phyloP scores from a whole-genome alignment of 2,329 filamentous ascomycete species.

The Calonectria ilicicola region DNA sequence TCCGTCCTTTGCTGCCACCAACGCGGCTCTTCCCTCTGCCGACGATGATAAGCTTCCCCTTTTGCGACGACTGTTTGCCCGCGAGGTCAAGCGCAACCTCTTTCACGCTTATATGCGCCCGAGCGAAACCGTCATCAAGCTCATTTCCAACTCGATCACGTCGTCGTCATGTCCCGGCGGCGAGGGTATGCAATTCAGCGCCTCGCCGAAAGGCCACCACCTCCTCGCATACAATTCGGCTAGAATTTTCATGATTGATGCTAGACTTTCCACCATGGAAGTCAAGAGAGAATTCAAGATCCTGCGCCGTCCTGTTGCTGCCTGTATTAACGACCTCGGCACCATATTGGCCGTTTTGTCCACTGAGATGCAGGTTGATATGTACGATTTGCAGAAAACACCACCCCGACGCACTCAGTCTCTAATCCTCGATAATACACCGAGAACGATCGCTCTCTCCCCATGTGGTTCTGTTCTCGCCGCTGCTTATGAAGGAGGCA shows the following conservation, averaged over 20 bases:
- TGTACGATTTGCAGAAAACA: conserved; percentile 78
- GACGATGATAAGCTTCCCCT: conserved; percentile 65
- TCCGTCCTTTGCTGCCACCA: conserved; percentile 67
- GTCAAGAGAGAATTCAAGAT: conserved; percentile 86
- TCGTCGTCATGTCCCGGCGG: conserved; percentile 86
- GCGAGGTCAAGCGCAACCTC: conserved; percentile 80
- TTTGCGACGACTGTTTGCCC: conserved; percentile 75
- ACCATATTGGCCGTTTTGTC: conserved; percentile 82
- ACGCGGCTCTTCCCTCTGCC: conserved; percentile 53
- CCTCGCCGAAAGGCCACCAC: conserved; percentile 80
- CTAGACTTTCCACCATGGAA: conserved; percentile 67
- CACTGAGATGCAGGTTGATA: conserved; percentile 84
- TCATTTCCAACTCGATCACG: conserved; percentile 86
- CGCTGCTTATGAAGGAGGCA: conserved; percentile 87
- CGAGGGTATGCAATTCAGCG: conserved; percentile 86
- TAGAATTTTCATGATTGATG: conserved; percentile 82
- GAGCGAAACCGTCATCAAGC: conserved; percentile 76
- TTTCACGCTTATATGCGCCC: conserved; percentile 83
- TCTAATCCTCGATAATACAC: conserved; percentile 81
- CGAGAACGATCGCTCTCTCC: conserved; percentile 82
- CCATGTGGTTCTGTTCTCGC: conserved; percentile 86
- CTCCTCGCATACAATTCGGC: conserved; percentile 88
- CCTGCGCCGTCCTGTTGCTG: conserved; percentile 78
- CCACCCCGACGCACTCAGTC: conserved; percentile 80
- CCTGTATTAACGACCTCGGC: conserved; percentile 84